Conservation (phyloP, 2,329 filamentous ascomycete species). For the Microcyclosporella mali region DNA sequence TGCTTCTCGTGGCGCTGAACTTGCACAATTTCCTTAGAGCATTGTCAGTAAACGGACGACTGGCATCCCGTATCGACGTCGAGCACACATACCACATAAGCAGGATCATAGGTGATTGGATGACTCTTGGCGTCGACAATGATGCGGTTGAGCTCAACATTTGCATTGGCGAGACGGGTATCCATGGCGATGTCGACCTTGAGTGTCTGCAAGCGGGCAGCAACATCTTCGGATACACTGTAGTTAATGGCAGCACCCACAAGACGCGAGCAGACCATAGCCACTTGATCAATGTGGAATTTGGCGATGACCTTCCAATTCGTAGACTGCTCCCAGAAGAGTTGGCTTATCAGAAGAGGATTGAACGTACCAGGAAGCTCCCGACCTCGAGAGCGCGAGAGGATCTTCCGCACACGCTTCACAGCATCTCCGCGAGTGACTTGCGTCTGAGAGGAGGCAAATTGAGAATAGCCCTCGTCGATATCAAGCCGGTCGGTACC, state of each 20-base stretch:
- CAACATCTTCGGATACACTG: slow-evolving; percentile 28
- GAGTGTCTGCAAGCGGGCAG: slow-evolving; percentile 22
- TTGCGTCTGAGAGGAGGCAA: neutral
- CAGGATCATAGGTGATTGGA: slow-evolving; percentile 33
- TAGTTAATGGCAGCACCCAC: slow-evolving; percentile 32
- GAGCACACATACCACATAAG: neutral
- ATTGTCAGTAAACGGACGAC: too few species aligned
- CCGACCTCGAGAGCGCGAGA: slow-evolving; percentile 44
- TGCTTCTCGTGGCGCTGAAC: neutral
- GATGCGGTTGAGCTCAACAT: slow-evolving; percentile 41
- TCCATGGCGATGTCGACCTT: slow-evolving; percentile 38
- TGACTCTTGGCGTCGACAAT: slow-evolving; percentile 40
- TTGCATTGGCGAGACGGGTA: slow-evolving; percentile 31
- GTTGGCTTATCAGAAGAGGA: slow-evolving; percentile 50
- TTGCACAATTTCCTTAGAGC: neutral
- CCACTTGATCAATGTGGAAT: slow-evolving; percentile 35
- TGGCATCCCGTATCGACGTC: too few species aligned
- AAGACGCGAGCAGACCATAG: slow-evolving; percentile 31
- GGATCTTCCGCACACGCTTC: slow-evolving; percentile 54
- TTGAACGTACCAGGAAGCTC: slow-evolving; percentile 59
- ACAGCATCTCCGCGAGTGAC: slow-evolving; percentile 36
- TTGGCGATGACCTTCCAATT: slow-evolving; percentile 46
- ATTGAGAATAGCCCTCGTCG: neutral
- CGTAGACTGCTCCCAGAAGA: slow-evolving; percentile 55
- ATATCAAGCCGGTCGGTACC: neutral